Percentiles rank a stretch among this genome's conserved stretches.
phyloP scores from a whole-genome alignment of 179 eudicot species.

The Dionaea muscipula region DNA sequence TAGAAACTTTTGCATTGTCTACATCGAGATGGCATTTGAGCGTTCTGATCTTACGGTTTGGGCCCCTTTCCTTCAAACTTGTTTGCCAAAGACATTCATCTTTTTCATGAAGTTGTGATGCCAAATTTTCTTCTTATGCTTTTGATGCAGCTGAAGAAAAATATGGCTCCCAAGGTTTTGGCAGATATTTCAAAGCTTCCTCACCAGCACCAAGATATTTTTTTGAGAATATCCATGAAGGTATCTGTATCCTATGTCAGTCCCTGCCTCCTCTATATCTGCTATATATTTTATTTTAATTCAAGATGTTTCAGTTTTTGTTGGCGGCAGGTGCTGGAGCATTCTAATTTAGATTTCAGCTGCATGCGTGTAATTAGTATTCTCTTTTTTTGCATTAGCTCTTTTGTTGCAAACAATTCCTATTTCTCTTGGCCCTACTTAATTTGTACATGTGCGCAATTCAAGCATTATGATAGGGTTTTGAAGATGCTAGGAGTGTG shows the following conservation, averaged over 20 bases:
- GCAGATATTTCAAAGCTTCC: constrained; percentile 70
- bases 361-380: not conserved
- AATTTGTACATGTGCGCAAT: too few species aligned
- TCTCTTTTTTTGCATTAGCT: not conserved
- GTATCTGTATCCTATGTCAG: constrained; percentile 16
- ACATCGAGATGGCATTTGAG: constrained; percentile 92
- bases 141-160: constrained; percentile 54
- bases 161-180: constrained; percentile 55
- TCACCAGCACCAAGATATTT: constrained; percentile 72
- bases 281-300: not conserved
- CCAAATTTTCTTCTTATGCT: not conserved
- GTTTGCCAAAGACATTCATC: not conserved
- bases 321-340: not conserved
- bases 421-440: too few species aligned
- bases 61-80: constrained; percentile 1
- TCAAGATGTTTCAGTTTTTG: not conserved
- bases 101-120: not conserved
- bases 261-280: not conserved
- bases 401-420: too few species aligned
- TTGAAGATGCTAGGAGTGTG: too few species aligned
- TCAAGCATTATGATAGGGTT: too few species aligned
- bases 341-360: not conserved
- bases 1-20: constrained; percentile 80
- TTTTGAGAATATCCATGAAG: constrained; percentile 54
- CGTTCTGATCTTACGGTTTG: constrained; percentile 52